Base-by-base conservation (phyloP, 768 basidiomycete genomes). In the Tulasnella sp. region DNA sequence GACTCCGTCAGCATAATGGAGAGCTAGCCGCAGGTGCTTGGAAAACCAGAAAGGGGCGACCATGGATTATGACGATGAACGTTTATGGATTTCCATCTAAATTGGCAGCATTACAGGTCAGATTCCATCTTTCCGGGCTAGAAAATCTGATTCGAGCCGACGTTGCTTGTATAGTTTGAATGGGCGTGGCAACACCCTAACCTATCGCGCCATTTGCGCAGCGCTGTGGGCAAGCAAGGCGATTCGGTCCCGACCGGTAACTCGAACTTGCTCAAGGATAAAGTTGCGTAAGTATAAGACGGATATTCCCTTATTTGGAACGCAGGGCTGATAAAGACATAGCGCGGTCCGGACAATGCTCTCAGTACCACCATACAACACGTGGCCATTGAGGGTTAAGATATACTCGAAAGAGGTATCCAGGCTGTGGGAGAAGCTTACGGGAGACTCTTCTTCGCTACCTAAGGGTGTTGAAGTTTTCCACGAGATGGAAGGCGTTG, bases 61-160 rank as follows among this genome's bases (percentile, higher is more conserved):
- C 92, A 57, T 94, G 92, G 93, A 87, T 89, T 15, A 94, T 95
- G 93, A 90, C 91, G 78, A 91, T 94, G 90, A 91, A 94, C 48
- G 91, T 94, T 1, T 88, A 93, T 82, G 94, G 93, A 5, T 94
- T 95, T 81, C 92, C 93, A 0, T 92, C 91, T 77, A 90, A 89
- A 82, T 83, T 93, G 83, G 88, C 92, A 1, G 93, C 94, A 15
- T 84, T 90, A 32, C 89, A 93, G 83, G 94, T 94, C 81, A 5
- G 92, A 93, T 84, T 94, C 92, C 92, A 83, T 84, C 23, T 72
- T 20, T n/a, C 42, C 20, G 3, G 40, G 23, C 39, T 40, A 44
- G n/a, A n/a, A 46, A 51, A n/a, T 61, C 29, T 18, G 0, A n/a
- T 9, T 13, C 35, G 16, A 48, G 35, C 75, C 69, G 42, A 37